Conservation (phyloP, 2,329 filamentous ascomycete species). For the Coniochaeta sp. region DNA sequence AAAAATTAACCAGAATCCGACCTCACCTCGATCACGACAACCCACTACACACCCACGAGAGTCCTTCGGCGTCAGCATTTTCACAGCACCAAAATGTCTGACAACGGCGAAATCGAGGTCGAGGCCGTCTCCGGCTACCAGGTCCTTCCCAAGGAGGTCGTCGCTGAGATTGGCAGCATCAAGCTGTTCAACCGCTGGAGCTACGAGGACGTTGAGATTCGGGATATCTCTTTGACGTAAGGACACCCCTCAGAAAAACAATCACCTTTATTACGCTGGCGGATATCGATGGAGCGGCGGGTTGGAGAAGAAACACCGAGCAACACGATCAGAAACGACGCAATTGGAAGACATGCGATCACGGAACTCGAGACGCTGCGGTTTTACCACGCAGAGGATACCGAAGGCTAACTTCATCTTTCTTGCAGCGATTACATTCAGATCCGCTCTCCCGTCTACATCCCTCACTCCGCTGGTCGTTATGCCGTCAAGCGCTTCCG, state of each 20-base stretch:
- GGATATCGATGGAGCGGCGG: constrained; percentile 4
- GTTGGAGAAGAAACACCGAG: not conserved
- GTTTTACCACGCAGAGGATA: constrained; percentile 4
- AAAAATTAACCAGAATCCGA: not conserved
- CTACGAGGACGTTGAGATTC: constrained; percentile 99
- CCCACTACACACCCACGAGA: constrained; percentile 14
- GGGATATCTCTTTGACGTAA: constrained; percentile 99
- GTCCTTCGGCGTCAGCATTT: constrained; percentile 18
- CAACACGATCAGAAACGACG: not conserved
- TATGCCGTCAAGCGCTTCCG: constrained; percentile 99
- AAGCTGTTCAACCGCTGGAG: constrained; percentile 98
- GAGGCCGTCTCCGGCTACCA: constrained; percentile 67
- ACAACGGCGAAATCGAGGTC: constrained; percentile 89
- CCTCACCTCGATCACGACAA: constrained; percentile 2
- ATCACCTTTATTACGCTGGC: not conserved
- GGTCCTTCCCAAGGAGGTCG: constrained; percentile 89
- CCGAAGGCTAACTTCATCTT: constrained; percentile 23
- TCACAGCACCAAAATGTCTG: constrained; percentile 67
- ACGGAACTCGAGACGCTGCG: not conserved
- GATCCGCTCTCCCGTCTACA: constrained; percentile 97
- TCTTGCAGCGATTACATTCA: constrained; percentile 91
- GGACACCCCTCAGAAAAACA: constrained; percentile 28
- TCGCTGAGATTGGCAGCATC: constrained; percentile 80
- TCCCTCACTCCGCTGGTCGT: constrained; percentile 96
- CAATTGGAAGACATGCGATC: not conserved